phyloP scores from a whole-genome alignment of 345 rosid species.

The Lepidium aucheri region DNA sequence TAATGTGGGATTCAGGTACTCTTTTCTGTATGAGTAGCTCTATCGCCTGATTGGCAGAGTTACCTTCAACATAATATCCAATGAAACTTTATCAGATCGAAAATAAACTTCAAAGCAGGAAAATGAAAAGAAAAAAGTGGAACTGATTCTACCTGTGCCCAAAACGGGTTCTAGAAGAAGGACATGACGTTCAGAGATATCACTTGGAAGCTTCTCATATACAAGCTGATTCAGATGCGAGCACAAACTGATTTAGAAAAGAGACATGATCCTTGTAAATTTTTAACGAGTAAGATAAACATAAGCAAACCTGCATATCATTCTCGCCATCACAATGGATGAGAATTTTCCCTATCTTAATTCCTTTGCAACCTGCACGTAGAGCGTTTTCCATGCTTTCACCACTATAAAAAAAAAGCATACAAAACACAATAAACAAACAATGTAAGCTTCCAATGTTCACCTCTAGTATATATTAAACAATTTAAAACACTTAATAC shows the following conservation, averaged over 20 bases:
- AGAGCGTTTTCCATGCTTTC: constrained; percentile 99
- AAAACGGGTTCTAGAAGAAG: constrained; percentile 95
- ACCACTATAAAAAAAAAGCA: constrained; percentile 42
- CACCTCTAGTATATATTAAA: background rate
- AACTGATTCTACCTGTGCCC: constrained; percentile 69
- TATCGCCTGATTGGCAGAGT: constrained; percentile 92
- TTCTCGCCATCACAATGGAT: constrained; percentile 98
- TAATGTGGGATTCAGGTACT: constrained; percentile 94
- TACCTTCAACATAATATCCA: constrained; percentile 43
- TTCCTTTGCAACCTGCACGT: constrained; percentile 97
- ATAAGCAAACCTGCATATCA: constrained; percentile 67
- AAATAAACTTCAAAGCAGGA: background rate
- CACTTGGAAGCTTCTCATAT: constrained; percentile 95
- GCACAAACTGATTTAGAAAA: background rate
- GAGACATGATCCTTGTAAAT: background rate
- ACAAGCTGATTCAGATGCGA: constrained; percentile 45
- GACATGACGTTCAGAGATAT: constrained; percentile 92
- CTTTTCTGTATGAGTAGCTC: constrained; percentile 82
- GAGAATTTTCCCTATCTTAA: constrained; percentile 94
- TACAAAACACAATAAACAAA: constrained; percentile 15
- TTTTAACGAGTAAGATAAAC: background rate
- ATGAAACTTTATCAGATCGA: background rate
- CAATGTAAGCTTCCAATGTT: constrained; percentile 2
- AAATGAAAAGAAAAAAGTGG: background rate
- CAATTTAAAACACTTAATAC: constrained; percentile 14